Evolutionary conservation across 768 basidiomycete species (phyloP).

Genomic region (Suillus paluster): DNA sequence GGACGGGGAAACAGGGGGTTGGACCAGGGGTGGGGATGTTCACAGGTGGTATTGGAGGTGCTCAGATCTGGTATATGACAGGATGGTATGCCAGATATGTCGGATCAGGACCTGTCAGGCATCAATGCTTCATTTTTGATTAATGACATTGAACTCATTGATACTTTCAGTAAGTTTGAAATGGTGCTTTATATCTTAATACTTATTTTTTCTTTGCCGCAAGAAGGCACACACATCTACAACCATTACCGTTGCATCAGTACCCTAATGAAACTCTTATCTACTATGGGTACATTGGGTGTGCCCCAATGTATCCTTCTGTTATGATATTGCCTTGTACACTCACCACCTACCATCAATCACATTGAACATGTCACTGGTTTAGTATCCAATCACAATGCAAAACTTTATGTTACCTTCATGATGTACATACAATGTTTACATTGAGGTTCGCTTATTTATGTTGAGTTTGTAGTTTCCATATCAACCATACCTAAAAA

Average conservation of each 20-base stretch:
- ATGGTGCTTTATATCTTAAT: not conserved
- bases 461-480: no score
- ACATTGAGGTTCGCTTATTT: no score
- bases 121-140: not conserved
- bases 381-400: conserved; percentile 26
- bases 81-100: conserved; percentile 2
- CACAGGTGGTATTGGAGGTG: no score
- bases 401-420: conserved; percentile 2
- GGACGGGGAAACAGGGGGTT: no score
- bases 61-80: no score
- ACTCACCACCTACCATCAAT: conserved; percentile 28
- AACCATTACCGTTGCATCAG: not conserved
- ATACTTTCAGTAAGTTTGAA: conserved; percentile 4
- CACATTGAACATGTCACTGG: conserved; percentile 26
- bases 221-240: no score
- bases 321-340: no score
- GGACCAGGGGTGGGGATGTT: no score
- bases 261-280: conserved; percentile 25
- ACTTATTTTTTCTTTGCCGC: not conserved
- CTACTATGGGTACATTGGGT: conserved; percentile 25
- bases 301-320: conserved; percentile 21
- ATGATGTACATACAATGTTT: no score
- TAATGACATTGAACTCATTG: not conserved
- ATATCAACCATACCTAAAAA: no score
- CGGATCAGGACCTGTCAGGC: not conserved